phyloP scores from a whole-genome alignment of 208 protist genomes.

The Porcisia deanei region DNA sequence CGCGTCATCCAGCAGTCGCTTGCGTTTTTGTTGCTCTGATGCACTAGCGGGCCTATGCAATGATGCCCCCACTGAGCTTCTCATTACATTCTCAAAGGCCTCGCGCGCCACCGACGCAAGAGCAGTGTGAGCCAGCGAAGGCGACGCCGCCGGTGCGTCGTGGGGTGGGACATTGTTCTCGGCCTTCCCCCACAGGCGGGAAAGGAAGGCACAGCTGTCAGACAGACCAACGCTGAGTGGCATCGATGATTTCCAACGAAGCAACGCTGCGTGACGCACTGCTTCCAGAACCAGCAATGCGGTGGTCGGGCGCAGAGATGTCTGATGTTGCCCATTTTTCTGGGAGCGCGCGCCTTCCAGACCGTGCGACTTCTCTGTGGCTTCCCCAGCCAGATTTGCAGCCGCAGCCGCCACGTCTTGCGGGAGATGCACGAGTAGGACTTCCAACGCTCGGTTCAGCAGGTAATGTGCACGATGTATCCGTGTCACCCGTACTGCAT shows the following conservation, averaged over 20 bases:
- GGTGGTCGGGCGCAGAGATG: constrained; percentile 19
- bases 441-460: constrained; percentile 21
- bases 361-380: background rate
- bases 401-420: constrained; percentile 2
- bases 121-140: background rate
- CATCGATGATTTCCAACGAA: background rate
- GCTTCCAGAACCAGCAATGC: constrained; percentile 29
- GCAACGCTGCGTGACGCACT: constrained; percentile 10
- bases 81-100: constrained; percentile 15
- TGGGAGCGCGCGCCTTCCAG: background rate
- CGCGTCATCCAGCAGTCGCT: constrained; percentile 10
- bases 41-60: background rate
- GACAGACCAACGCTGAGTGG: background rate
- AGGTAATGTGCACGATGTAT: constrained; percentile 6
- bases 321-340: too few species aligned
- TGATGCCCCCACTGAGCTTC: background rate
- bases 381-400: background rate
- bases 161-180: background rate
- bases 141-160: background rate
- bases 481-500: background rate
- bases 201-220: constrained; percentile 9
- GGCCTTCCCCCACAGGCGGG: background rate
- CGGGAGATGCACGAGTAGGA: constrained; percentile 35
- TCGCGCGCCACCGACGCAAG: constrained; percentile 15
- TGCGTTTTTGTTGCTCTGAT: background rate